Base-by-base conservation (phyloP, 2,329 filamentous ascomycete genomes). In the Beauveria caledonica region DNA sequence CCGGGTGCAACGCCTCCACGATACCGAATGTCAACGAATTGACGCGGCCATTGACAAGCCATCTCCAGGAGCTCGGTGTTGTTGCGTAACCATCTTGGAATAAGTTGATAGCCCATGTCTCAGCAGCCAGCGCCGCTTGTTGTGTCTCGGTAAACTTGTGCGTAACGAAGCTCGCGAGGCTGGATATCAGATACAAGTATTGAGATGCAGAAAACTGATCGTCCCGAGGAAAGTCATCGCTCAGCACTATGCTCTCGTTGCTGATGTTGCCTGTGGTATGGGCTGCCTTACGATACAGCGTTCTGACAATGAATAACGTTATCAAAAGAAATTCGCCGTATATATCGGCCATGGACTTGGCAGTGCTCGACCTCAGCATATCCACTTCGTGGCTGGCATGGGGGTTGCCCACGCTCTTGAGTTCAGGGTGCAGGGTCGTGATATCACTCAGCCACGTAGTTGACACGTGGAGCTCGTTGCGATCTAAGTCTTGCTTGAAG, bases 221-320 rank as follows among this genome's bases (percentile, higher is more conserved):
- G 2, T 62, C 58, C 1, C 63, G 67, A 13, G 60, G 53, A 42
- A 76, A 72, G 48, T 72, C 71, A 13, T 69, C 66, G 25, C 71
- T 73, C 11, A 77, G 64, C 11, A 62, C 64, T 36, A 61, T 61
- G 25, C 59, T 56, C 15, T 62, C 60, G 5, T 64, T 56, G 9
- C 68, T 63, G 3, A 63, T 60, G 1, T 66, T 64, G 25, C 70
- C 64, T 7, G 63, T 56, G 42, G 69, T 71, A n/a, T 51, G 40
- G 1, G 75, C 77, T 5, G 74, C 72, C 19, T 72, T 71, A 8
- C 72, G 72, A 63, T 80, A 81, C 3, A 81, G 69, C 21, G 71
- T 67, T 15, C 73, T 69, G 11, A 73, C 69, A 10, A 76, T 62
- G 19, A 73, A 72, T 1, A 79, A 64, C 19, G 72, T 68, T 33